These are phyloP conservation scores for Dictyostelium capitatum DNA, from an alignment of 78 protist species.

Conservation along the genomic window DNA sequence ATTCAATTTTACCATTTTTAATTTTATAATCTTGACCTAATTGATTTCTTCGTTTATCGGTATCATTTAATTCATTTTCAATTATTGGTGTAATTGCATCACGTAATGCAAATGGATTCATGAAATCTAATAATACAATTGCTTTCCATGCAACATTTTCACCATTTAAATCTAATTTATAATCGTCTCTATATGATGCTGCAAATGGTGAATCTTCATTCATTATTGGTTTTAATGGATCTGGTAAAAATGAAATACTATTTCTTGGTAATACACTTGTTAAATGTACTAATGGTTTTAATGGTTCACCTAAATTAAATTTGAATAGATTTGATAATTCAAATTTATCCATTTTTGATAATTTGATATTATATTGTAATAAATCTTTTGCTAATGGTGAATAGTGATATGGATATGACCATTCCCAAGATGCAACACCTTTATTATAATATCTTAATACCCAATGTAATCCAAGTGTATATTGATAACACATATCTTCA, in stretches of 20 bases:
- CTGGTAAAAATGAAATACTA: conserved; percentile 37
- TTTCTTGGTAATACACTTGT: conserved; percentile 60
- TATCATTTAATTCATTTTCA: neutral
- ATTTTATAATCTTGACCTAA: conserved; percentile 10
- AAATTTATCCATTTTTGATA: neutral
- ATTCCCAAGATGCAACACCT: conserved; percentile 97
- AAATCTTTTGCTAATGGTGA: conserved; percentile 92
- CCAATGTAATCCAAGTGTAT: conserved; percentile 96
- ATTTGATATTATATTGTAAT: neutral
- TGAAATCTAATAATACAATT: conserved; percentile 46
- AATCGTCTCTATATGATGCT: neutral
- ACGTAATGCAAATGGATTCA: neutral
- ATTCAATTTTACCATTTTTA: neutral
- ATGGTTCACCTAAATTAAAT: conserved; percentile 29
- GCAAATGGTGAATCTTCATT: conserved; percentile 18
- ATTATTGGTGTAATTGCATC: neutral
- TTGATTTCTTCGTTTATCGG: conserved; percentile 5
- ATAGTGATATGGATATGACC: conserved; percentile 98
- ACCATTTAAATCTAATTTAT: conserved; percentile 57
- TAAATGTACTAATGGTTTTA: conserved; percentile 53
- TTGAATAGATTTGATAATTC: neutral
- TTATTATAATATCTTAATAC: conserved; percentile 96
- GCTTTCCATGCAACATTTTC: conserved; percentile 71
- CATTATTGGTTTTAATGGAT: neutral
- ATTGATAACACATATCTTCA: conserved; percentile 50